Evolutionary conservation across 2,329 filamentous ascomycete genomes (phyloP), one percentile per base, ranked within the genome.

Genomic region (Exophiala calicioides): DNA sequence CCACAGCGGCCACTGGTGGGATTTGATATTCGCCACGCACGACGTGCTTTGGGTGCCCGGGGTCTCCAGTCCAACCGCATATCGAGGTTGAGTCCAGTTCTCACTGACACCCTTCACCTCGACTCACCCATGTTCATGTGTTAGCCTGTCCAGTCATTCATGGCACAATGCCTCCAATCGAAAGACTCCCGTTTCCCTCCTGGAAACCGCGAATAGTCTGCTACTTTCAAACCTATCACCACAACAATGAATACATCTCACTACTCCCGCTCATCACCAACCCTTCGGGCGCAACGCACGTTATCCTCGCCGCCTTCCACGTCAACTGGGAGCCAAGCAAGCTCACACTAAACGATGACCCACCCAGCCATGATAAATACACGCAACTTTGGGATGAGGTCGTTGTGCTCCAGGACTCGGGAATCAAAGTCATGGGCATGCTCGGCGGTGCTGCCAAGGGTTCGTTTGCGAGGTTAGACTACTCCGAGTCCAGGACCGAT

Each of bases 271-370:
- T 86, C 31, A 63, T 83, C 43, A 73, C 73, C 30, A 72, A 76
- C 53, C 35, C 52, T 4, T 82, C 80, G 4, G 78, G 79, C 6
- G 68, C 82, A 38, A 95, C 90, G 0, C 90, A 96, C 68, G 76
- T 95, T 50, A 90, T 95, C 58, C 70, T 96, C 37, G 88, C 88
- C 4, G 90, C 90, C 9, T 81, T 96, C 50, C 90, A 96, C 67
- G 72, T 96, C 58, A 90, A 93, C 65, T 73, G 72, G 26, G 74
- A 78, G 4, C 81, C 86, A 1, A 74, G 74, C 6, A 75, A 81
- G 48, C 78, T 91, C 58, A 88, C 84, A 0, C 78, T 95, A 55
- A 96, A 96, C 66, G 84, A 96, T 67, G 80, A 89, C 62, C 74
- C 75, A 0, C 88, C 88, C 0, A 70, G 78, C n/a, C 70, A 87